Conservation (phyloP, 768 basidiomycete species). For the Trametopsis cervina region DNA sequence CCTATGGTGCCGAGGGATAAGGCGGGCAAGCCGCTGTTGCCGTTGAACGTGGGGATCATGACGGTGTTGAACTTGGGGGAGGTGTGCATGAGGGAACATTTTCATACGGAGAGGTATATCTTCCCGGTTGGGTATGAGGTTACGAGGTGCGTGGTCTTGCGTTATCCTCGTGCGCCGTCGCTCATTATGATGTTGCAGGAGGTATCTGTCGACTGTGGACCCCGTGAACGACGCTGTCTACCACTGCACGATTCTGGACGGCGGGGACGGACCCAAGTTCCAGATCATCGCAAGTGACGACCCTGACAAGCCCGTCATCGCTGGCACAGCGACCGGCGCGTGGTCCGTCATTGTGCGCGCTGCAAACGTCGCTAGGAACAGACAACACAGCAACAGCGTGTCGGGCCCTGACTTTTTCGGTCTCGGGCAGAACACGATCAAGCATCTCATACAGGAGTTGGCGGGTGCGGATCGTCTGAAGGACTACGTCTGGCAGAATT, state of each 20-base stretch:
- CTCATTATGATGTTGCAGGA: slow-evolving; percentile 33
- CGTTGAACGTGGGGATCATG: slow-evolving; percentile 83
- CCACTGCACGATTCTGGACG: slow-evolving; percentile 77
- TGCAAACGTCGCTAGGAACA: slow-evolving; percentile 73
- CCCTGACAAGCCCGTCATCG: slow-evolving; percentile 65
- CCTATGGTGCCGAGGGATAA: slow-evolving; percentile 75
- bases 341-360: slow-evolving; percentile 82
- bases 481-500: slow-evolving; percentile 85
- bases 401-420: slow-evolving; percentile 89
- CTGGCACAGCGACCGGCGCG: slow-evolving; percentile 83
- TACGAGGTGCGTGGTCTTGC: background rate
- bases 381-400: slow-evolving; percentile 81
- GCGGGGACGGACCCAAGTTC: slow-evolving; percentile 82
- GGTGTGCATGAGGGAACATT: slow-evolving; percentile 77
- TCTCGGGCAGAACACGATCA: slow-evolving; percentile 81
- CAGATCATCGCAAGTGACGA: slow-evolving; percentile 73
- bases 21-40: slow-evolving; percentile 61
- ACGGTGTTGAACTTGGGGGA: slow-evolving; percentile 69
- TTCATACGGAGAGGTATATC: slow-evolving; percentile 84
- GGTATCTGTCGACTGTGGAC: slow-evolving; percentile 73
- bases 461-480: slow-evolving; percentile 62
- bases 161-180: slow-evolving; percentile 3
- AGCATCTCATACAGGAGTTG: slow-evolving; percentile 84
- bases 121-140: slow-evolving; percentile 40
- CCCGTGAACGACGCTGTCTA: slow-evolving; percentile 64